phyloP scores from a whole-genome alignment of 495 filamentous ascomycete species.

The Ramalina intermedia region DNA sequence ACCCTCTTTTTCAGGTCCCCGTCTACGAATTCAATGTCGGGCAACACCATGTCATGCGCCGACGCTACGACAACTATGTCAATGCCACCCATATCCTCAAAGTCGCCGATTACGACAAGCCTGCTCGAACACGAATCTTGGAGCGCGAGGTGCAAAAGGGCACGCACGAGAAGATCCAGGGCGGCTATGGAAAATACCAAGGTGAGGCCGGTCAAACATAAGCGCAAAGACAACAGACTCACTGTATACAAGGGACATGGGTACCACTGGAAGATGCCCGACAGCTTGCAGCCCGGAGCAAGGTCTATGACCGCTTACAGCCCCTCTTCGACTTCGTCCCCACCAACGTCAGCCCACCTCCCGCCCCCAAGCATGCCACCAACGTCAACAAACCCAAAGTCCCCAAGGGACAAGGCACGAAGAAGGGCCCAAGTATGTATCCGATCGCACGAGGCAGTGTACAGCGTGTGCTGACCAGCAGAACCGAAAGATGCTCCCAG shows the following conservation, averaged over 20 bases:
- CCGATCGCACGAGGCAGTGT: not conserved
- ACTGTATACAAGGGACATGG: constrained; percentile 61
- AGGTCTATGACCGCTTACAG: constrained; percentile 62
- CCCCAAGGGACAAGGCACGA: constrained; percentile 28
- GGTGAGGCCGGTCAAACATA: constrained; percentile 29
- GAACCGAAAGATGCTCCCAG: constrained; percentile 9
- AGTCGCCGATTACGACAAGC: constrained; percentile 72
- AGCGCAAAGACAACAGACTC: not conserved
- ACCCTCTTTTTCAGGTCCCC: constrained; percentile 45
- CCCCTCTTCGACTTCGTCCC: constrained; percentile 84
- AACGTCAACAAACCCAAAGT: constrained; percentile 53
- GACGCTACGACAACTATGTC: constrained; percentile 76
- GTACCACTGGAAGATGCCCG: constrained; percentile 75
- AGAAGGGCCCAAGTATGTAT: constrained; percentile 29
- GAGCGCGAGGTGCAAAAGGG: constrained; percentile 96
- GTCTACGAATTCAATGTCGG: constrained; percentile 81
- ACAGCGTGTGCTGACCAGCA: constrained; percentile 6
- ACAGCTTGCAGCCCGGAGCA: constrained; percentile 69
- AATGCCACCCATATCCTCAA: constrained; percentile 96
- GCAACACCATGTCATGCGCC: constrained; percentile 74
- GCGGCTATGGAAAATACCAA: constrained; percentile 97
- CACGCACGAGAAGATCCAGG: constrained; percentile 91
- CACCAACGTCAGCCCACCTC: constrained; percentile 75
- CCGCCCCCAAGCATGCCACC: constrained; percentile 80
- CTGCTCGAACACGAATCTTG: constrained; percentile 81